phyloP scores from a whole-genome alignment of 192 early-diverging fungal genomes.

The Spizellomyces sp. region DNA sequence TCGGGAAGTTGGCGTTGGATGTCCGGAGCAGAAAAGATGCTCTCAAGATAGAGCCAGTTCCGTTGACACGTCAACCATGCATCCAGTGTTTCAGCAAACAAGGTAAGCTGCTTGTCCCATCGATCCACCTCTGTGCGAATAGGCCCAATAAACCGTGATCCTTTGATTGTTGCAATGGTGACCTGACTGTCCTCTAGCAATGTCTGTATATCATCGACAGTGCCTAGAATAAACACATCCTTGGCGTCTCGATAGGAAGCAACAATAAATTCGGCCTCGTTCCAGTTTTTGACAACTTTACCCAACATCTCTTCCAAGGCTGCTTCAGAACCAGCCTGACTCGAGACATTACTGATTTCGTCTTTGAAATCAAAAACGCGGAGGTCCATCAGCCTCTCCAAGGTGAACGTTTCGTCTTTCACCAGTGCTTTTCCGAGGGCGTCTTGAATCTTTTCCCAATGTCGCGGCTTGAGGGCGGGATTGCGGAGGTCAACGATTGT shows the following conservation, averaged over 20 bases:
- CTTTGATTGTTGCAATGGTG: slow-evolving; percentile 62
- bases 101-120: slow-evolving; percentile 60
- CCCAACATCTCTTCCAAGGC: slow-evolving; percentile 64
- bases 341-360: slow-evolving; percentile 57
- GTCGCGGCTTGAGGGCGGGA: slow-evolving; percentile 58
- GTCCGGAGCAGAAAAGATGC: slow-evolving; percentile 65
- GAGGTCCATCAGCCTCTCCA: slow-evolving; percentile 54
- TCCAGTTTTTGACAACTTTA: slow-evolving; percentile 60
- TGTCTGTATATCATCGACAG: slow-evolving; percentile 64
- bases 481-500: slow-evolving; percentile 68
- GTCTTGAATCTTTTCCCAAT: slow-evolving; percentile 68
- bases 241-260: slow-evolving; percentile 57
- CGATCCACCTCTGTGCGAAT: slow-evolving; percentile 61
- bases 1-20: slow-evolving; percentile 69
- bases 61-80: slow-evolving; percentile 62
- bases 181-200: slow-evolving; percentile 62
- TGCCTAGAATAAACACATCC: slow-evolving; percentile 64
- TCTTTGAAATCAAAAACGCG: slow-evolving; percentile 63
- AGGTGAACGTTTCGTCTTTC: slow-evolving; percentile 57
- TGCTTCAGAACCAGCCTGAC: slow-evolving; percentile 61
- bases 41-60: slow-evolving; percentile 64
- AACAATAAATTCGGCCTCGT: slow-evolving; percentile 60
- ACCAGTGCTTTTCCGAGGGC: slow-evolving; percentile 53
- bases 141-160: slow-evolving; percentile 61
- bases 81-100: slow-evolving; percentile 63